These are phyloP conservation scores for Prunus fruticosa DNA, from an alignment of 306 rosid genomes.

Conservation along the genomic window DNA sequence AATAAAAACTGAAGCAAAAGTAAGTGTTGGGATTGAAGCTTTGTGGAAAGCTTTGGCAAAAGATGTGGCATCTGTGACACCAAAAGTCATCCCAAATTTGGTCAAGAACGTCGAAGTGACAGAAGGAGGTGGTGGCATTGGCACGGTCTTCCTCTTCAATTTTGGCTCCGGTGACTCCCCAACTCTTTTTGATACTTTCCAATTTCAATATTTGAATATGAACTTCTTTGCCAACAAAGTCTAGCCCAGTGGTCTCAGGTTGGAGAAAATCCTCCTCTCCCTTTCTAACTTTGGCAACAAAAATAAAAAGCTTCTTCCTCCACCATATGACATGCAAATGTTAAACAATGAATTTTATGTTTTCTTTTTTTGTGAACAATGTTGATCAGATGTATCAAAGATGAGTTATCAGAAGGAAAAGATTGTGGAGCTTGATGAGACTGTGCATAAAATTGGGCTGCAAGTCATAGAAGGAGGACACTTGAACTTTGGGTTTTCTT, in stretches of 20 bases:
- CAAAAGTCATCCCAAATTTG: slow-evolving; percentile 44
- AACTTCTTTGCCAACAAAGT: not conserved
- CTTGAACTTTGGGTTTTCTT: slow-evolving; percentile 50
- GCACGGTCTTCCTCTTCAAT: slow-evolving; percentile 50
- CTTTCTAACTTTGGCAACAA: too few species aligned
- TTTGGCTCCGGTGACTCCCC: slow-evolving; percentile 38
- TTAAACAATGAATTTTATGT: not conserved
- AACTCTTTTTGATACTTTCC: not conserved
- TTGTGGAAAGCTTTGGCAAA: slow-evolving; percentile 51
- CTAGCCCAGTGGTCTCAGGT: too few species aligned
- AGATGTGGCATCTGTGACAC: slow-evolving; percentile 35
- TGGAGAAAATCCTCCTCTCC: too few species aligned
- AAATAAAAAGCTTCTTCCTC: too few species aligned
- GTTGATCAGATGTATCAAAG: slow-evolving; percentile 13
- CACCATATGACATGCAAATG: too few species aligned
- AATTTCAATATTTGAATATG: not conserved
- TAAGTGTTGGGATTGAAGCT: slow-evolving; percentile 41
- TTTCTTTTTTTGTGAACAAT: not conserved
- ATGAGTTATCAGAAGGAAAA: slow-evolving; percentile 45
- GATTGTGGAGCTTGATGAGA: slow-evolving; percentile 54
- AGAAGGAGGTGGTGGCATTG: slow-evolving; percentile 72
- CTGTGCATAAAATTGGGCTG: slow-evolving; percentile 42
- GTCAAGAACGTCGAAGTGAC: slow-evolving; percentile 48
- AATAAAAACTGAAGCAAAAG: slow-evolving; percentile 37
- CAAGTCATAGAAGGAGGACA: slow-evolving; percentile 58